These are phyloP conservation scores for Phyllosticta paracitricarpa DNA, from an alignment of 2,329 filamentous ascomycete genomes.

Conservation along the genomic window DNA sequence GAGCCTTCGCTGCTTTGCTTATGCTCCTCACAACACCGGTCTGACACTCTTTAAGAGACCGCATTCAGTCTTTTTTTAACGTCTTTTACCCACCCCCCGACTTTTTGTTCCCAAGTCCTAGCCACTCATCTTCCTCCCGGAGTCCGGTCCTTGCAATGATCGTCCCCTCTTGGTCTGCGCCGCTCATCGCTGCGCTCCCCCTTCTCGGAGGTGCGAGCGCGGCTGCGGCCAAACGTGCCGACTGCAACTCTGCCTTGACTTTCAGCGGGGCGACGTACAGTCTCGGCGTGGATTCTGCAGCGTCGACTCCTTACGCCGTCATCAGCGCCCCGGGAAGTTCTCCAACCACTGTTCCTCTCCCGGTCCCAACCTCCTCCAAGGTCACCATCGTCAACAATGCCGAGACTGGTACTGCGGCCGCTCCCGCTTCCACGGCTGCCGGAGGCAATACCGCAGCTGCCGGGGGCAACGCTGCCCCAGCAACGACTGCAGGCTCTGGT, in stretches of 20 bases:
- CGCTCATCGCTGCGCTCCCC: neutral
- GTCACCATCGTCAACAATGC: neutral
- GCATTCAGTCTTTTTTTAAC: neutral
- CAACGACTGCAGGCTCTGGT: neutral
- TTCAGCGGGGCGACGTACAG: constrained; percentile 1
- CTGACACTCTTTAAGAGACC: neutral
- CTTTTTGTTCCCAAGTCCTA: neutral
- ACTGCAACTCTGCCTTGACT: neutral
- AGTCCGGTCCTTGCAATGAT: neutral
- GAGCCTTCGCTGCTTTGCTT: neutral
- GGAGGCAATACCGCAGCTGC: neutral
- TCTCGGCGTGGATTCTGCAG: neutral
- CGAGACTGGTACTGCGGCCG: neutral
- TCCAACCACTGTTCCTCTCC: neutral
- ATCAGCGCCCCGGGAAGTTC: neutral
- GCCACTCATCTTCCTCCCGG: neutral
- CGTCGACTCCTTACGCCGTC: neutral
- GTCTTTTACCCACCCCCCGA: neutral
- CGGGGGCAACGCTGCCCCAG: neutral
- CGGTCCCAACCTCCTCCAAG: neutral
- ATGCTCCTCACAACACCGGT: neutral
- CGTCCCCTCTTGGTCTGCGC: neutral
- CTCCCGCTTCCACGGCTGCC: neutral
- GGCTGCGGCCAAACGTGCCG: neutral
- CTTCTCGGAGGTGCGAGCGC: neutral